Percentiles rank a stretch among this genome's conserved stretches.
phyloP scores from a whole-genome alignment of 805 yeast genomes.

The Cyberlindnera galapagoensis region DNA sequence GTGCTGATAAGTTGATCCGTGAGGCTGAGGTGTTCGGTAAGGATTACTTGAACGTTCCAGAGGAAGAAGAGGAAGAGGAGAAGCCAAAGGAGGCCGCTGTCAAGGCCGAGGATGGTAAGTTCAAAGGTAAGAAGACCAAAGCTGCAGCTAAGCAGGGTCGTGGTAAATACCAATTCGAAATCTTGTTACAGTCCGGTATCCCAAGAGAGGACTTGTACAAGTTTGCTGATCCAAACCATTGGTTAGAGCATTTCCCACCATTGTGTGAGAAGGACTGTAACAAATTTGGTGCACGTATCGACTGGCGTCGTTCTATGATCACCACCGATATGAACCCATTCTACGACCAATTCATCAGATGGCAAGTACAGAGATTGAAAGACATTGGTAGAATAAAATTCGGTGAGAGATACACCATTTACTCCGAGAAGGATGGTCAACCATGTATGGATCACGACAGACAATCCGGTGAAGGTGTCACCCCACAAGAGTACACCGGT shows the following conservation, averaged over 20 bases:
- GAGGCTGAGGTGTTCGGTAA: slow-evolving; percentile 88
- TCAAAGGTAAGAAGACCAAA: slow-evolving; percentile 88
- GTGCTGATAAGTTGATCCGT: slow-evolving; percentile 92
- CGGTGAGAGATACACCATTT: slow-evolving; percentile 96
- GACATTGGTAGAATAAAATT: slow-evolving; percentile 88
- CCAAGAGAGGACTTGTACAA: slow-evolving; percentile 74
- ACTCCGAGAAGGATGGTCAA: slow-evolving; percentile 97
- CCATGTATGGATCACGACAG: slow-evolving; percentile 99
- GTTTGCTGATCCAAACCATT: slow-evolving; percentile 87
- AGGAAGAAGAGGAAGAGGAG: slow-evolving; percentile 48
- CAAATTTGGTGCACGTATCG: slow-evolving; percentile 85
- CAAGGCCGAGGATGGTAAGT: slow-evolving; percentile 68
- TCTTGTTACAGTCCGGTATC: slow-evolving; percentile 92
- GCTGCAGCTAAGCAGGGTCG: slow-evolving; percentile 92
- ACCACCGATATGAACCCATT: slow-evolving; percentile 95
- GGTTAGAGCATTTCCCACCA: slow-evolving; percentile 92
- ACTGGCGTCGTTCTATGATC: slow-evolving; percentile 95
- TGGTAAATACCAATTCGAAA: slow-evolving; percentile 91
- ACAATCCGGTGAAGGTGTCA: slow-evolving; percentile 92
- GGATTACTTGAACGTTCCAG: slow-evolving; percentile 65
- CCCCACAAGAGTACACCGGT: slow-evolving; percentile 94
- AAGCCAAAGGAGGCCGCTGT: slow-evolving; percentile 26
- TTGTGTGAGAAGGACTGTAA: slow-evolving; percentile 75
- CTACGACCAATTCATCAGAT: slow-evolving; percentile 90
- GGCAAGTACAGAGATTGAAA: slow-evolving; percentile 91